Conservation (phyloP, 768 basidiomycete genomes). For the Leccinum rimulosum region DNA sequence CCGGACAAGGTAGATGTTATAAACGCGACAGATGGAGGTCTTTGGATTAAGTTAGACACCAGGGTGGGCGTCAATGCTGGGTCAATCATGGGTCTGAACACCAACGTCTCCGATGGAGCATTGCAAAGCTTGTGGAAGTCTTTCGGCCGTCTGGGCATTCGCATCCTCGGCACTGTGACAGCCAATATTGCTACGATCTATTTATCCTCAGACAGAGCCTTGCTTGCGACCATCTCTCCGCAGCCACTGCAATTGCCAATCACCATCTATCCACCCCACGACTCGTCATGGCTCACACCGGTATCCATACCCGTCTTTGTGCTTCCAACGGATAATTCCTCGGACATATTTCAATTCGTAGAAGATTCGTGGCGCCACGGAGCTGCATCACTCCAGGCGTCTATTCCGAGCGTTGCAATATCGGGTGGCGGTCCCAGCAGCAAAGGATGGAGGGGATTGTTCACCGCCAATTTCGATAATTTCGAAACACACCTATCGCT, state of each 20-base stretch:
- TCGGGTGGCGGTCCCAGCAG: slow-evolving; percentile 48
- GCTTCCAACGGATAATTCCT: slow-evolving; percentile 51
- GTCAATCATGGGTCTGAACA: slow-evolving; percentile 52
- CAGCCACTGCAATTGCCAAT: slow-evolving; percentile 56
- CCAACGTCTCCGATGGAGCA: slow-evolving; percentile 41
- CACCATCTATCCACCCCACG: slow-evolving; percentile 34
- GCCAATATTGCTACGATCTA: slow-evolving; percentile 51
- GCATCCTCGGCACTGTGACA: slow-evolving; percentile 52
- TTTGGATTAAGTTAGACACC: slow-evolving; percentile 59
- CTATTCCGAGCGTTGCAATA: slow-evolving; percentile 43
- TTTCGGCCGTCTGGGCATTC: slow-evolving; percentile 66
- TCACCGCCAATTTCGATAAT: slow-evolving; percentile 40
- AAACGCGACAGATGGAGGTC: slow-evolving; percentile 57
- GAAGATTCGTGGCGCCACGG: slow-evolving; percentile 59
- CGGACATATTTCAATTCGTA: slow-evolving; percentile 48
- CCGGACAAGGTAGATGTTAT: slow-evolving; percentile 62
- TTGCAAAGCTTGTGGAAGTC: slow-evolving; percentile 57
- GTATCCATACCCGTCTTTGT: slow-evolving; percentile 52
- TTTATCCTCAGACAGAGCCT: slow-evolving; percentile 40
- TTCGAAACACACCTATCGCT: slow-evolving; percentile 47
- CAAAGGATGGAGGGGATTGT: slow-evolving; percentile 45
- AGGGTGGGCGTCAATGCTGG: slow-evolving; percentile 70
- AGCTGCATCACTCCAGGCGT: slow-evolving; percentile 41
- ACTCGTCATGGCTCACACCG: slow-evolving; percentile 55
- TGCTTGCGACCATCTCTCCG: slow-evolving; percentile 47